Evolutionary conservation across 176 grass and related monocot genomes (phyloP), one percentile per base, ranked within the genome.

Genomic region (Rhynchospora tenuis): DNA sequence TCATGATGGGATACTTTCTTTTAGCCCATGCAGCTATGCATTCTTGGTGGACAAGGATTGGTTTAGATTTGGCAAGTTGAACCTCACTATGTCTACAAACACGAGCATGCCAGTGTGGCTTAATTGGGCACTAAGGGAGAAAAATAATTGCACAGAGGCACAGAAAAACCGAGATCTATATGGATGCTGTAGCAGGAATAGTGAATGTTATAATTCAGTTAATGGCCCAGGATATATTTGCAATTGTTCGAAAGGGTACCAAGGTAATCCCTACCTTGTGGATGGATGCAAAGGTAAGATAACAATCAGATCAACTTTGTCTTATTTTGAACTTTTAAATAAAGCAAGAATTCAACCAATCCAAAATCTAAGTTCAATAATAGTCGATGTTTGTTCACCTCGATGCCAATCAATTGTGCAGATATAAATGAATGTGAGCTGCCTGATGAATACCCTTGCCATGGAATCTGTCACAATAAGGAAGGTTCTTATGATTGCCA

Each of bases 121-220:
- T 46, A 86, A 97, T 81, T 97, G 91, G 91, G 88, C 92, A 59
- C 86, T 97, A 65, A 81, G 85, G 33, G 75, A 79, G 16, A 68
- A 23, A 7, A 20, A 48, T 77, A 90, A 59, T 5, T 94, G 93
- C 63, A 9, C 5, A 47, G 77, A 31, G 20, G 88, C 78, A 3
- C 10, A 27, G 43, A 38, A 7, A 58, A 56, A 84, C 28, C 8
- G 0, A 5, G 19, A 46, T 3, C 8, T 78, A 0, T 88, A 85
- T 51, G 90, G 71, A 23, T 94, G 90, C 78, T 4, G 6, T 42
- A 85, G 80, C 27, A 19, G 0, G 0, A 84, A 86, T 73, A 86
- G 85, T 29, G 2, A 27, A 29, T 94, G 92, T 27, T 10, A 73
- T 24, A 13, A 89, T 80, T 85, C 84, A 0, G 19, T 16, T 3